These are phyloP conservation scores for Nakazawaea wyomingensis DNA, from an alignment of 805 yeast species.

Conservation along the genomic window DNA sequence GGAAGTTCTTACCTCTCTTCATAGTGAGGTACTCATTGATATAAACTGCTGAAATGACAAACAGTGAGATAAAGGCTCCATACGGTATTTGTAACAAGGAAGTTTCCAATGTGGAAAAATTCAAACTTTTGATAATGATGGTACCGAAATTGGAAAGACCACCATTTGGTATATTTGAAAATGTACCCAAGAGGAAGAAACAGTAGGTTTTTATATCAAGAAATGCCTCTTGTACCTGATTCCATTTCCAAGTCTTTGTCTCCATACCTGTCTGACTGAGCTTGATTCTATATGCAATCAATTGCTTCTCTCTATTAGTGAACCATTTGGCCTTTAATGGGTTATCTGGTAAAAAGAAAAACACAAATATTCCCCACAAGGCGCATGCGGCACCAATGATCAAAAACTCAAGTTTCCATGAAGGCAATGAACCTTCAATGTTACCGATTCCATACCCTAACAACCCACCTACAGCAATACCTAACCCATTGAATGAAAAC, in stretches of 20 bases:
- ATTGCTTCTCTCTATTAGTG: slow-evolving; percentile 15
- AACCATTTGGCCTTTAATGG: slow-evolving; percentile 22
- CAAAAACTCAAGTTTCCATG: slow-evolving; percentile 13
- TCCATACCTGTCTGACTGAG: slow-evolving; percentile 28
- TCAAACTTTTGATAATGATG: slow-evolving; percentile 16
- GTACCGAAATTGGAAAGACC: slow-evolving; percentile 19
- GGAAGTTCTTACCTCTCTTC: not conserved
- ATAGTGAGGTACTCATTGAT: slow-evolving; percentile 1
- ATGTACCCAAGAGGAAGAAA: slow-evolving; percentile 13
- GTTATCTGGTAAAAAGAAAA: slow-evolving; percentile 22
- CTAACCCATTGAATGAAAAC: slow-evolving; percentile 48
- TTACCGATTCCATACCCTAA: slow-evolving; percentile 10
- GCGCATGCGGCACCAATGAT: slow-evolving; percentile 11
- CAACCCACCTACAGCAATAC: slow-evolving; percentile 10
- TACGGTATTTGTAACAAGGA: slow-evolving; percentile 13
- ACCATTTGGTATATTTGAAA: slow-evolving; percentile 17
- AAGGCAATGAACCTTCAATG: slow-evolving; percentile 8
- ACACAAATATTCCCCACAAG: slow-evolving; percentile 12
- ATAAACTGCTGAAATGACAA: not conserved
- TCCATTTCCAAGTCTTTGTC: slow-evolving; percentile 22
- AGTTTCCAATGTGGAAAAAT: slow-evolving; percentile 9
- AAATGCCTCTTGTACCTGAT: slow-evolving; percentile 23
- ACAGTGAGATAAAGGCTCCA: slow-evolving; percentile 11
- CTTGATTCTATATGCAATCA: slow-evolving; percentile 25
- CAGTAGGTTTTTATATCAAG: slow-evolving; percentile 21